Conservation (phyloP, 139 green algal genomes). For the Coelastrella sp. region DNA sequence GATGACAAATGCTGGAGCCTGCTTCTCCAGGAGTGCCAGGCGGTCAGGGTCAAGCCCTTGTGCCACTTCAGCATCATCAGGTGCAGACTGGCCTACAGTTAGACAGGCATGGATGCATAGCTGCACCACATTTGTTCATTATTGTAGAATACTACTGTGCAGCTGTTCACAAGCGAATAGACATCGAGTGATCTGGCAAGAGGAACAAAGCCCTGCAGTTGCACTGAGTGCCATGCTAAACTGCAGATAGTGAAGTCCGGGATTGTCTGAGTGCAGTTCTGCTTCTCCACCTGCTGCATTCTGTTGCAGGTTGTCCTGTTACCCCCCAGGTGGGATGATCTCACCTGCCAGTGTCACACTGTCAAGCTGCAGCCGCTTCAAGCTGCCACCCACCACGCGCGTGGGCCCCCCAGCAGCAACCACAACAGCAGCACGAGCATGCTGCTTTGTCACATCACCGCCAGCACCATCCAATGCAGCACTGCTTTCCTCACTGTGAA, state of each 20-base stretch:
- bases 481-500: neutral
- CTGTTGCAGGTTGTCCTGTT: no score
- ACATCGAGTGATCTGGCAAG: no score
- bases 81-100: neutral
- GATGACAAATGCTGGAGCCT: conserved; percentile 66
- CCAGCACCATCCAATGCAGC: neutral
- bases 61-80: neutral
- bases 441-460: neutral
- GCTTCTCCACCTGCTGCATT: no score
- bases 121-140: no score
- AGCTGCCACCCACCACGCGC: neutral
- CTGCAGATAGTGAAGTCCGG: no score
- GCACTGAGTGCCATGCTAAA: no score
- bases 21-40: conserved; percentile 24
- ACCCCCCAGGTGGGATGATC: no score
- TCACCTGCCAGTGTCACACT: neutral
- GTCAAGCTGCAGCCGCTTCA: neutral
- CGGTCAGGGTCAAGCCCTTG: neutral
- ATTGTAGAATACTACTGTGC: no score
- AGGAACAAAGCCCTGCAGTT: no score
- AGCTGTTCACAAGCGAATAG: no score
- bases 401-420: neutral
- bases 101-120: no score
- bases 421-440: conserved; percentile 14
- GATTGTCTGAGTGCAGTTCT: no score